Percentiles rank a stretch among this genome's conserved stretches.
These are phyloP conservation scores for Quercus agrifolia DNA, from an alignment of 306 rosid species.

Conservation along the genomic window DNA sequence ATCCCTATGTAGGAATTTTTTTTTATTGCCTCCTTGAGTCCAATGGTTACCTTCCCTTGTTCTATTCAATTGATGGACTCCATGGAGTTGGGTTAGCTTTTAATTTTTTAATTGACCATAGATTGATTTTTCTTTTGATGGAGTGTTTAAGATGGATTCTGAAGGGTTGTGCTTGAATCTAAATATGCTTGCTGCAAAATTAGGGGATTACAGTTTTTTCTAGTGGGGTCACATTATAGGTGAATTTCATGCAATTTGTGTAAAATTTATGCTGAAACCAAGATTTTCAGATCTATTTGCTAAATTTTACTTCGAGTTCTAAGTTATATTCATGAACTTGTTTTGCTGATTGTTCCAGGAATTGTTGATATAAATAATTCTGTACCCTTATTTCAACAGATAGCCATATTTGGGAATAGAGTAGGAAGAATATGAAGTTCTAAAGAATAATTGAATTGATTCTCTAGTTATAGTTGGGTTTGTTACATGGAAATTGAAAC, in stretches of 20 bases:
- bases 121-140: background rate
- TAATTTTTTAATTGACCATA: background rate
- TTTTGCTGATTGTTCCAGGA: background rate
- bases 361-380: background rate
- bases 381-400: background rate
- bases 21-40: background rate
- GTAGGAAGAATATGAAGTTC: background rate
- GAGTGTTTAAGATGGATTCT: background rate
- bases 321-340: background rate
- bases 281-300: background rate
- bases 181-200: background rate
- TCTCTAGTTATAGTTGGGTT: background rate
- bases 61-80: background rate
- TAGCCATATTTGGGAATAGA: background rate
- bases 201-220: background rate
- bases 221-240: background rate
- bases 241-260: background rate
- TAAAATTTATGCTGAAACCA: background rate
- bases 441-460: background rate
- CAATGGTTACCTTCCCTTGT: background rate
- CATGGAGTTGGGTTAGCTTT: background rate
- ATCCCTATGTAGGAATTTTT: background rate
- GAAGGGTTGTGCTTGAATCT: background rate
- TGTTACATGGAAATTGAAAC: background rate
- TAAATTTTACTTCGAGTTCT: background rate